Percentiles rank a stretch among this genome's conserved stretches.
Conservation (phyloP, 164 flowering plant species). For the Kingdonia uniflora region DNA sequence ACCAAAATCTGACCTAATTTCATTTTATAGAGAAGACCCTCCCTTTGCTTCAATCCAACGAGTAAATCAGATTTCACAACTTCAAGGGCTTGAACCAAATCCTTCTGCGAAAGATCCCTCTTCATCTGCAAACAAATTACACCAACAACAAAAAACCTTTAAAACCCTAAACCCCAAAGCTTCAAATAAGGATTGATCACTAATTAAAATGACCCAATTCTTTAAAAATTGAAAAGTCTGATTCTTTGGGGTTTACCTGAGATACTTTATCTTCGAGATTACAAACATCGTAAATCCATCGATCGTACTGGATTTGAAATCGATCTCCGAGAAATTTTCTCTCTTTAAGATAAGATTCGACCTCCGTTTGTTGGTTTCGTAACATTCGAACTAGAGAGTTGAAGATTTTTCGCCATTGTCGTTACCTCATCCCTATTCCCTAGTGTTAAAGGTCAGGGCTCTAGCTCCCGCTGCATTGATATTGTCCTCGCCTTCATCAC, state of each 20-base stretch:
- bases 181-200: not conserved
- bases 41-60: slow-evolving; percentile 40
- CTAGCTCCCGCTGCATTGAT: no score
- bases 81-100: slow-evolving; percentile 25
- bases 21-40: slow-evolving; percentile 24
- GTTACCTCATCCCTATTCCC: no score
- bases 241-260: slow-evolving; percentile 26
- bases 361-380: slow-evolving; percentile 32
- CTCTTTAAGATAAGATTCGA: slow-evolving; percentile 31
- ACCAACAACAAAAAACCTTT: slow-evolving; percentile 9
- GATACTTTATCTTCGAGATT: slow-evolving; percentile 28
- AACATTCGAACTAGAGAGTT: slow-evolving; percentile 26
- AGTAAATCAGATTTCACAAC: slow-evolving; percentile 30
- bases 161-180: not conserved
- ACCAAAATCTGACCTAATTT: slow-evolving; percentile 34
- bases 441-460: no score
- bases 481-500: no score
- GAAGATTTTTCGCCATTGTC: slow-evolving; percentile 38
- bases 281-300: slow-evolving; percentile 35
- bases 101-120: slow-evolving; percentile 16
- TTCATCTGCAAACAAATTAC: slow-evolving; percentile 42
- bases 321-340: slow-evolving; percentile 35
- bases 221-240: not conserved
- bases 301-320: slow-evolving; percentile 26
- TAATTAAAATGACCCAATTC: not conserved